phyloP scores from a whole-genome alignment of 2,329 filamentous ascomycete species.

The Trichoderma polysporum region DNA sequence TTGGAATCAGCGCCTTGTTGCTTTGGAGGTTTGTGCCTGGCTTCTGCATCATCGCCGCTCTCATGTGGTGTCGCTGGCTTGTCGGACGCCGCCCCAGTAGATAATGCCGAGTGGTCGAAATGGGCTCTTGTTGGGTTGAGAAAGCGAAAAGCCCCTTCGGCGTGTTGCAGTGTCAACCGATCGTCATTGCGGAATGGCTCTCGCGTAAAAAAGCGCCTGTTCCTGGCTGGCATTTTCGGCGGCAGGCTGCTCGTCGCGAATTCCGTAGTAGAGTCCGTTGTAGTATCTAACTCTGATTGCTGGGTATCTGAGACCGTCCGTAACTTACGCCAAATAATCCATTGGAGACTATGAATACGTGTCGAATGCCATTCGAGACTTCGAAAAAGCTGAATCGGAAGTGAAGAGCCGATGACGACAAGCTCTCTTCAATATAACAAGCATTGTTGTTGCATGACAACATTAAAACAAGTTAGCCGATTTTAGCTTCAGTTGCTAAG shows the following conservation, averaged over 20 bases:
- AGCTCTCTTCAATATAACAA: neutral
- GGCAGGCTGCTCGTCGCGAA: neutral
- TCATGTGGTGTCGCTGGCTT: neutral
- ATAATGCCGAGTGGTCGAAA: slow-evolving; percentile 10
- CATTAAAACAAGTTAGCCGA: neutral
- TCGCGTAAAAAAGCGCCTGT: slow-evolving; percentile 13
- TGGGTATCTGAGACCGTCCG: neutral
- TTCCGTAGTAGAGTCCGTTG: neutral
- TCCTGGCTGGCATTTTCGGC: slow-evolving; percentile 11
- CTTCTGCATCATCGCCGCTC: slow-evolving; percentile 8
- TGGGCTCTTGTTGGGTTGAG: slow-evolving; percentile 22
- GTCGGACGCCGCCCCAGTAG: neutral
- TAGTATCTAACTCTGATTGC: neutral
- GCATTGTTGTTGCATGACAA: neutral
- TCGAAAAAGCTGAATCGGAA: neutral
- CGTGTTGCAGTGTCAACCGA: slow-evolving; percentile 13
- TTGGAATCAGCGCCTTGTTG: neutral
- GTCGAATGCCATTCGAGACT: neutral
- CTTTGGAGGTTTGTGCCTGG: neutral
- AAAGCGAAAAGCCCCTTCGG: slow-evolving; percentile 19
- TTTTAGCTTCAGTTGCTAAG: slow-evolving; percentile 5
- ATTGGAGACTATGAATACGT: neutral
- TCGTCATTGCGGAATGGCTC: slow-evolving; percentile 19
- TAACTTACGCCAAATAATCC: neutral
- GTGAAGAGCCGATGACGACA: slow-evolving; percentile 13